Evolutionary conservation across 306 rosid species (phyloP).

Genomic region (Quercus rubra): DNA sequence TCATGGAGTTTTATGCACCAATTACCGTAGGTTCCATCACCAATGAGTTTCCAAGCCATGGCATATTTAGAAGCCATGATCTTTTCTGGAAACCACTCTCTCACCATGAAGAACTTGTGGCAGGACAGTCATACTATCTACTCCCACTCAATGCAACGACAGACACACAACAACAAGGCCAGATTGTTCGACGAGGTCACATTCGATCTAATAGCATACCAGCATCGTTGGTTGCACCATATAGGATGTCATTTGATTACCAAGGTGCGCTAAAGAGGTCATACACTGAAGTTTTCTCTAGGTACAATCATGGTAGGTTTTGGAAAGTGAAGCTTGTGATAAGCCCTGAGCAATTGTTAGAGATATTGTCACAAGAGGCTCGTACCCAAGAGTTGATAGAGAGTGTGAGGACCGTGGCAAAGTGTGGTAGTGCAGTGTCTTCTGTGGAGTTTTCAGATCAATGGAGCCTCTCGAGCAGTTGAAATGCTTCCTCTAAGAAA

Average conservation of each 20-base stretch:
- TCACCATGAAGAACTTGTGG: constrained; percentile 44
- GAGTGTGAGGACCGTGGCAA: constrained; percentile 75
- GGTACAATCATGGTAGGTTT: constrained; percentile 38
- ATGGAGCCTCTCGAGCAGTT: constrained; percentile 64
- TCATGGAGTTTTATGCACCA: constrained; percentile 73
- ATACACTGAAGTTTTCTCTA: constrained; percentile 41
- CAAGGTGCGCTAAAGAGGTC: constrained; percentile 55
- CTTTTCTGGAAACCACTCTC: constrained; percentile 76
- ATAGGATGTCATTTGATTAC: constrained; percentile 67
- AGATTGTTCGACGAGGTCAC: constrained; percentile 54
- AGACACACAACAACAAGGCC: background rate
- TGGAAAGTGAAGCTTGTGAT: constrained; percentile 91
- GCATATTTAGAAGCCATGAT: constrained; percentile 65
- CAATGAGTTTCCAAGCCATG: constrained; percentile 62
- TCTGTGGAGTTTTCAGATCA: constrained; percentile 59
- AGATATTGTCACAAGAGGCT: constrained; percentile 68
- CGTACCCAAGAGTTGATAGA: constrained; percentile 68
- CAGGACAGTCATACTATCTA: constrained; percentile 61
- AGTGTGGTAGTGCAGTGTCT: constrained; percentile 49
- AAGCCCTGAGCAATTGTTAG: constrained; percentile 56
- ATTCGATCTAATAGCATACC: constrained; percentile 70
- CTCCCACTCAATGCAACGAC: constrained; percentile 46
- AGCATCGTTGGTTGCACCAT: constrained; percentile 36
- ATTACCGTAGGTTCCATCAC: constrained; percentile 57
- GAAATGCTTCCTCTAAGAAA: constrained; percentile 52